These are phyloP conservation scores for Cairneyella variabilis DNA, from an alignment of 495 filamentous ascomycete species.

Conservation along the genomic window DNA sequence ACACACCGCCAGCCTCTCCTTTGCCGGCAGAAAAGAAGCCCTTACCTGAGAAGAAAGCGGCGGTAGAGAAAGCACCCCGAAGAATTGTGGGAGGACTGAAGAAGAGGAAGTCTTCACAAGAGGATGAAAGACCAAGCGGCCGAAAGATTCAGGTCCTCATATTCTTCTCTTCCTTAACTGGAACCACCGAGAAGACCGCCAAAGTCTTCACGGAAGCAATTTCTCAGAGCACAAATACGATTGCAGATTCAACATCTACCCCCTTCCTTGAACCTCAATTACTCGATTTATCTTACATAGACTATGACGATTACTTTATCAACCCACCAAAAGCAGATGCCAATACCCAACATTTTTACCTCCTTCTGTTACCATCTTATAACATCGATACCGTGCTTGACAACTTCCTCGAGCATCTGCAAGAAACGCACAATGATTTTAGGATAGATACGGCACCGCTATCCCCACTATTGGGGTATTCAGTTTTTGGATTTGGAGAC, in stretches of 20 bases:
- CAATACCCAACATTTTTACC: constrained; percentile 63
- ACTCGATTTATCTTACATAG: constrained; percentile 77
- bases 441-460: constrained; percentile 87
- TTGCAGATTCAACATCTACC: constrained; percentile 10
- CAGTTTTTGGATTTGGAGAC: constrained; percentile 92
- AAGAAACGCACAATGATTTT: constrained; percentile 93
- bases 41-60: constrained; percentile 16
- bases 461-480: constrained; percentile 73
- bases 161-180: constrained; percentile 85
- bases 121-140: constrained; percentile 21
- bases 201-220: constrained; percentile 52
- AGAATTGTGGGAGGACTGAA: constrained; percentile 46
- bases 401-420: constrained; percentile 74
- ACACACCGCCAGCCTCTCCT: constrained; percentile 28
- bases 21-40: constrained; percentile 16
- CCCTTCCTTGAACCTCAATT: constrained; percentile 57
- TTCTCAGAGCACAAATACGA: constrained; percentile 31
- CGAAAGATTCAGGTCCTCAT: constrained; percentile 68
- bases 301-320: constrained; percentile 90
- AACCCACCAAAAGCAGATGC: constrained; percentile 47
- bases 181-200: constrained; percentile 68
- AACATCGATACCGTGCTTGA: constrained; percentile 87
- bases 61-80: constrained; percentile 31
- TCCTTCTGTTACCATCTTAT: constrained; percentile 80
- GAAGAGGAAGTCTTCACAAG: constrained; percentile 28